Base-by-base conservation (phyloP, 805 yeast species). In the Starmerella scarabaei region DNA sequence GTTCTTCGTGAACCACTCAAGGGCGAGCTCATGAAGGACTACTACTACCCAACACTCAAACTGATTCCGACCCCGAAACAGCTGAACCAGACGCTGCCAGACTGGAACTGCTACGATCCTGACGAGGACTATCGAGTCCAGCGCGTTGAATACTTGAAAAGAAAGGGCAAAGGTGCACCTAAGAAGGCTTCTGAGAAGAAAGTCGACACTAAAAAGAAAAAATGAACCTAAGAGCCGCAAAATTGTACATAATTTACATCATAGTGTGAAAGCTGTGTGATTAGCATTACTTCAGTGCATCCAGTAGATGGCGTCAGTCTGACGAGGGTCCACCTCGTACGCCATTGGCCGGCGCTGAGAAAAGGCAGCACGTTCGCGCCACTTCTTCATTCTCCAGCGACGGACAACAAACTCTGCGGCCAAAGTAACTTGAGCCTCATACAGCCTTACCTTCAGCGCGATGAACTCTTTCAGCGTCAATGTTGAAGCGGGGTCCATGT, bases 401-500 rank as follows among this genome's bases (percentile, higher is more conserved):
- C 47, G 37, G 5, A 31, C 28, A 26, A 54, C 38, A 30, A 49
- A 41, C 35, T 47, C 42, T 7, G 51, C 49, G 7, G 58, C 58
- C 30, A 53, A 23, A 3, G 38, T 34, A 18, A 52, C 36, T 21
- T 45, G 31, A 7, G 56, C 53, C 33, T 54, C 52, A 26, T 53
- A 53, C 14, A 55, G 46, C 36, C 52, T 45, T 21, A 59, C 49
- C 35, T 53, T 52, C 28, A 60, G 49, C 30, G 45, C 44, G 20
- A 60, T 41, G 35, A 51, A 59, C 32, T 56, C 60, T 21, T 53
- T 57, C 19, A 60, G 44, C n/a, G 54, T 50, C 34, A 48, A 41
- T 14, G 48, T 44, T 47, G 76, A 77, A 36, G 79, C 75, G 17
- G 82, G 77, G 48, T 82, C 79, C 62, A 84, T 81, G 33, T 77